These are phyloP conservation scores for Colletotrichum tanaceti DNA, from an alignment of 2,329 filamentous ascomycete genomes.

Conservation along the genomic window DNA sequence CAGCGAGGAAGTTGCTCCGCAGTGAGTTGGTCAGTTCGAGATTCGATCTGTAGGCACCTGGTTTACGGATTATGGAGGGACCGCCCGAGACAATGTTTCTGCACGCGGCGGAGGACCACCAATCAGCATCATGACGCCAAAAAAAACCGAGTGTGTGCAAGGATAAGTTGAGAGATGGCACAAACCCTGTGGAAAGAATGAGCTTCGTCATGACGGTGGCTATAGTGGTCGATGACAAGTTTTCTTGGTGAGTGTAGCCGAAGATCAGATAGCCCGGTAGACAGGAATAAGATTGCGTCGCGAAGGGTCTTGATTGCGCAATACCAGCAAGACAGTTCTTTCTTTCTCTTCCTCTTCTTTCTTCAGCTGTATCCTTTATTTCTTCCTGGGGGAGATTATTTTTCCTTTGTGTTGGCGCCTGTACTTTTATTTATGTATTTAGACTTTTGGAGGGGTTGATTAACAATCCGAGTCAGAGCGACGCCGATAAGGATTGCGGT, in stretches of 20 bases:
- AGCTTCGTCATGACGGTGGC: slow-evolving; percentile 74
- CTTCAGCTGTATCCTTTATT: not conserved
- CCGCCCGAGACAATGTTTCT: slow-evolving; percentile 88
- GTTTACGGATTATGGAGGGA: slow-evolving; percentile 84
- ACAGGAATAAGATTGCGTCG: slow-evolving; percentile 16
- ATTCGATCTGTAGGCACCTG: slow-evolving; percentile 85
- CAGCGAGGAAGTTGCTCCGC: slow-evolving; percentile 82
- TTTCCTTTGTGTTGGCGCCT: slow-evolving; percentile 7
- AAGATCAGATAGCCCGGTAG: slow-evolving; percentile 3
- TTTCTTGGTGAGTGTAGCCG: not conserved
- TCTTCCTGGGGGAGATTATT: not conserved
- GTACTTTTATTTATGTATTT: slow-evolving; percentile 13
- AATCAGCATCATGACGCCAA: slow-evolving; percentile 38
- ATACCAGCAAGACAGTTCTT: slow-evolving; percentile 16
- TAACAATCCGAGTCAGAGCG: slow-evolving; percentile 33
- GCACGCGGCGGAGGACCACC: slow-evolving; percentile 33
- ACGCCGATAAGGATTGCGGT: slow-evolving; percentile 31
- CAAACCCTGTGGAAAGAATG: slow-evolving; percentile 87
- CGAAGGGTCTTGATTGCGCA: slow-evolving; percentile 31
- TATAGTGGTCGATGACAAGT: slow-evolving; percentile 1
- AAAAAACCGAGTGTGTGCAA: slow-evolving; percentile 43
- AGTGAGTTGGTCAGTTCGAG: slow-evolving; percentile 91
- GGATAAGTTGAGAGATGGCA: slow-evolving; percentile 37
- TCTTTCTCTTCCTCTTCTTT: not conserved
- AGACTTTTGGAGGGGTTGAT: slow-evolving; percentile 33